phyloP scores from a whole-genome alignment of 768 basidiomycete species.

The Mycena haematopus region DNA sequence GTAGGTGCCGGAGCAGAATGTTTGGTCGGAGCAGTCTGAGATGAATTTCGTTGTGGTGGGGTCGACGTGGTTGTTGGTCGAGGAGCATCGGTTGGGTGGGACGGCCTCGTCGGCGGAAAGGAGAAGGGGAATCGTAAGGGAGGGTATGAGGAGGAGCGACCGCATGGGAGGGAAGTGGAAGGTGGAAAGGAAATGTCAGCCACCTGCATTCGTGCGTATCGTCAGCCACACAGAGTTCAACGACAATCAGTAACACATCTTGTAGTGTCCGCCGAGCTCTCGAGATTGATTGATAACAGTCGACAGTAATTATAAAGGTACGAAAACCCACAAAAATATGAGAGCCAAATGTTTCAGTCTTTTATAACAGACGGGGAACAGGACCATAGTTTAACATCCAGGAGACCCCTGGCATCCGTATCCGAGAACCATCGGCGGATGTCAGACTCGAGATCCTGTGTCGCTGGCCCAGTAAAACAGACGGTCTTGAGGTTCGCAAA shows the following conservation, averaged over 20 bases:
- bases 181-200: too few relatives aligned
- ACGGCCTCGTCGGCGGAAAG: neutral
- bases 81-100: conserved; percentile 40
- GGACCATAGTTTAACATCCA: neutral
- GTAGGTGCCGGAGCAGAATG: conserved; percentile 56
- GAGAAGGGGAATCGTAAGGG: neutral
- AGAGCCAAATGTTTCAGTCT: neutral
- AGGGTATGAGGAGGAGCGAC: neutral
- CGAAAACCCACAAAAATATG: too few relatives aligned
- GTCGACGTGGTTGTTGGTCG: conserved; percentile 58
- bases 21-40: conserved; percentile 64
- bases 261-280: neutral
- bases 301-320: neutral
- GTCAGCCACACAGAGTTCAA: conserved; percentile 9
- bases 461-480: neutral
- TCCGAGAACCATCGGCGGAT: neutral
- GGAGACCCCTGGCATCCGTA: neutral
- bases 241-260: neutral
- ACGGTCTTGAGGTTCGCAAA: neutral
- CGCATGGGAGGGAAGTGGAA: conserved; percentile 11
- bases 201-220: neutral
- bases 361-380: neutral
- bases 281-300: neutral
- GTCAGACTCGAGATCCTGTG: neutral
- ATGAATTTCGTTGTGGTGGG: conserved; percentile 60